Evolutionary conservation across 2,329 filamentous ascomycete genomes (phyloP).

Genomic region (Paecilomyces sp.): DNA sequence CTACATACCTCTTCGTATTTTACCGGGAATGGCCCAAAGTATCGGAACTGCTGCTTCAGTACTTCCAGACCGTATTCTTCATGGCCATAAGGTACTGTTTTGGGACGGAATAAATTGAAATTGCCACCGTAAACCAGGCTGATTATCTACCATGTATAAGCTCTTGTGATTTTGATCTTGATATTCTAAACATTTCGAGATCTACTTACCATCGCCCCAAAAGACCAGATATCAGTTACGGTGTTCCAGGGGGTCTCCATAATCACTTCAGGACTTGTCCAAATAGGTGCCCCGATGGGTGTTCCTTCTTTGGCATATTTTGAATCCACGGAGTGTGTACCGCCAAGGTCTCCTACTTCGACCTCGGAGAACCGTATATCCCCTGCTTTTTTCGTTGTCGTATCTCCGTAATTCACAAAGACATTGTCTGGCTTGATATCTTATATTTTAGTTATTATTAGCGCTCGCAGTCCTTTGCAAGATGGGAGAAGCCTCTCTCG

Average conservation of each 20-base stretch:
- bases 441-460: too few species aligned
- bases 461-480: too few species aligned
- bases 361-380: constrained; percentile 12
- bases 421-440: constrained; percentile 14
- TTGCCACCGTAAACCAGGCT: constrained; percentile 11
- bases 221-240: constrained; percentile 14
- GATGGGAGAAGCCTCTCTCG: too few species aligned
- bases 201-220: constrained; percentile 8
- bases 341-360: constrained; percentile 12
- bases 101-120: constrained; percentile 12
- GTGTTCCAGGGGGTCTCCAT: constrained; percentile 13
- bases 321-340: constrained; percentile 6
- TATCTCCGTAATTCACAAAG: constrained; percentile 10
- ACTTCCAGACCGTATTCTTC: constrained; percentile 13
- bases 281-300: constrained; percentile 11
- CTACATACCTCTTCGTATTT: constrained; percentile 6
- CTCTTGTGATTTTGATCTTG: too few species aligned
- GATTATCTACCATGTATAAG: constrained; percentile 6
- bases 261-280: constrained; percentile 11
- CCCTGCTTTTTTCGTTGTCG: not conserved
- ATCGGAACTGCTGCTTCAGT: constrained; percentile 12
- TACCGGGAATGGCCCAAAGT: constrained; percentile 10
- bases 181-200: too few species aligned
- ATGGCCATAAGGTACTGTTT: constrained; percentile 11
- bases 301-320: constrained; percentile 8